Evolutionary conservation across 2,329 filamentous ascomycete genomes (phyloP).

Genomic region (Lizonia empirigonia): DNA sequence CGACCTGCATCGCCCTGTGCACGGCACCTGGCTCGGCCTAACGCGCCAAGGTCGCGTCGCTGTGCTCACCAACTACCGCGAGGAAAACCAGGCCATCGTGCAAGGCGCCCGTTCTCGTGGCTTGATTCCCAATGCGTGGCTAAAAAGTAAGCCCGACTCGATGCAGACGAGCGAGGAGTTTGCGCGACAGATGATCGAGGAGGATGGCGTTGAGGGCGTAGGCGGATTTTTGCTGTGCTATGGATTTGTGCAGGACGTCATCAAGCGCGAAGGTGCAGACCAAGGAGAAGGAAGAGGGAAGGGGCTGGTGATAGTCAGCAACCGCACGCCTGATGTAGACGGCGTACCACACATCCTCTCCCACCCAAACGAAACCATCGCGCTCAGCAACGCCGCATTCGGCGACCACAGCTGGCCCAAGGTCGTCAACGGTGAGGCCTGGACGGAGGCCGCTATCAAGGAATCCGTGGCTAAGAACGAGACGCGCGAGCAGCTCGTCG

Average conservation of each 20-base stretch:
- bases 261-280: no score
- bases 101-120: conserved; percentile 60
- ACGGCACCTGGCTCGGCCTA: conserved; percentile 69
- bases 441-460: conserved; percentile 57
- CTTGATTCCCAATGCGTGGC: conserved; percentile 64
- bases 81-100: conserved; percentile 53
- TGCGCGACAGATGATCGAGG: conserved; percentile 60
- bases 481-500: conserved; percentile 57
- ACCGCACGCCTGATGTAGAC: conserved; percentile 60
- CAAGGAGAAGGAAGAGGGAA: no score
- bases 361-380: conserved; percentile 58
- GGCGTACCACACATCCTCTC: conserved; percentile 59
- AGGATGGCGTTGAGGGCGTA: conserved; percentile 61
- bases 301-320: conserved; percentile 65
- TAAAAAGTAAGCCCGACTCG: conserved; percentile 50
- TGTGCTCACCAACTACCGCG: conserved; percentile 68
- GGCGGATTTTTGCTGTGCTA: conserved; percentile 69
- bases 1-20: conserved; percentile 63
- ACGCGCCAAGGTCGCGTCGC: conserved; percentile 65
- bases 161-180: conserved; percentile 57
- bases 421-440: conserved; percentile 61
- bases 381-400: conserved; percentile 66
- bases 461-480: conserved; percentile 52
- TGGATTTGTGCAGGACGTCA: conserved; percentile 58
- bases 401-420: conserved; percentile 67